phyloP scores from a whole-genome alignment of 345 rosid genomes.

The Dovyalis caffra region DNA sequence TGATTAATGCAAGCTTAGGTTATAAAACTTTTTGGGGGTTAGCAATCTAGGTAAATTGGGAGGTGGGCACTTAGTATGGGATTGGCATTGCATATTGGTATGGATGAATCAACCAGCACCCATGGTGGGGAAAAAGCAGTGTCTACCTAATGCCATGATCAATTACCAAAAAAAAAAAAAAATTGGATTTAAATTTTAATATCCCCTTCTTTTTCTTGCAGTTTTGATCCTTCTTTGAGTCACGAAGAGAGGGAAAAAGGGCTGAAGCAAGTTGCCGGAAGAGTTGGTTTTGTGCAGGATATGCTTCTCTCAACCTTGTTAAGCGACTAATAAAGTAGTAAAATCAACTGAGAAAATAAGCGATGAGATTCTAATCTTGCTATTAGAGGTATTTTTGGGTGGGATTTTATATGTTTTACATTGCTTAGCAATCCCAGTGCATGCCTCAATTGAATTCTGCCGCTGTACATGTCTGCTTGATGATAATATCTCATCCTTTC shows the following conservation, averaged over 20 bases:
- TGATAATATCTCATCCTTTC: slow-evolving; percentile 9
- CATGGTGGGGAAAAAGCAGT: neutral
- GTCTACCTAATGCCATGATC: neutral
- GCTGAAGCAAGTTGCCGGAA: slow-evolving; percentile 50
- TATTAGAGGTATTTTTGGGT: slow-evolving; percentile 19
- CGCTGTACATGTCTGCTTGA: slow-evolving; percentile 5
- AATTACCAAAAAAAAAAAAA: neutral
- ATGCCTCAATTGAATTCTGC: slow-evolving; percentile 3
- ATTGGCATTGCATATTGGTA: too few species aligned
- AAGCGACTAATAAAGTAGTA: slow-evolving; percentile 26
- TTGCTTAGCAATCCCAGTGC: neutral
- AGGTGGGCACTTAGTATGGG: too few species aligned
- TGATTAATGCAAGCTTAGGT: too few species aligned
- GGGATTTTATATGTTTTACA: slow-evolving; percentile 5
- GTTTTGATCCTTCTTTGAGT: slow-evolving; percentile 61
- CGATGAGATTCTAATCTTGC: slow-evolving; percentile 15
- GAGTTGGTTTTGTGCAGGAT: slow-evolving; percentile 56
- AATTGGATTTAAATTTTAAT: neutral
- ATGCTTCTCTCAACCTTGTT: slow-evolving; percentile 45
- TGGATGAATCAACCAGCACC: too few species aligned
- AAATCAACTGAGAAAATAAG: slow-evolving; percentile 29
- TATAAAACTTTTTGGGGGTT: too few species aligned
- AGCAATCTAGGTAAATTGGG: too few species aligned
- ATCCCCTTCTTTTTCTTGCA: slow-evolving; percentile 20
- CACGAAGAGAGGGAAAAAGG: slow-evolving; percentile 52